A percentile compares a stretch with the other conserved stretches of the same genome.
Evolutionary conservation across 805 yeast genomes (phyloP).

Genomic region (Kazachstania martiniae): DNA sequence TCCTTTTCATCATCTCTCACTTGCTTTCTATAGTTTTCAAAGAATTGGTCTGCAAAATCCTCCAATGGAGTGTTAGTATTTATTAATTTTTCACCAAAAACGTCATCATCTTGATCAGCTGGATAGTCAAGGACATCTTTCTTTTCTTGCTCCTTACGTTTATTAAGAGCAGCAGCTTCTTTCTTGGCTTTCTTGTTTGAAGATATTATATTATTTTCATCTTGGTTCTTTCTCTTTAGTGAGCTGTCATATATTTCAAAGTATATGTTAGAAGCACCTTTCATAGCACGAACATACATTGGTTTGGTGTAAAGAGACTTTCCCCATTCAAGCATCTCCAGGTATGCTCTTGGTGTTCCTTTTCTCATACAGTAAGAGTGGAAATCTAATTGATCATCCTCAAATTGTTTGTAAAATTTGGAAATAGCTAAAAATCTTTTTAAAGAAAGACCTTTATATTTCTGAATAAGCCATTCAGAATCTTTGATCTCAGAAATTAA

Average conservation of each 20-base stretch:
- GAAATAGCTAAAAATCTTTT: constrained; percentile 65
- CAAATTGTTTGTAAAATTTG: constrained; percentile 58
- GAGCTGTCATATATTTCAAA: constrained; percentile 28
- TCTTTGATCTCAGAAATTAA: constrained; percentile 24
- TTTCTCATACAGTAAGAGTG: constrained; percentile 84
- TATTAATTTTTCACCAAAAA: constrained; percentile 41
- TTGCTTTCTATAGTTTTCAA: constrained; percentile 31
- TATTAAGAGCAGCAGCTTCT: constrained; percentile 37
- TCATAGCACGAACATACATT: constrained; percentile 56
- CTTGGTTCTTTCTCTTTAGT: constrained; percentile 5
- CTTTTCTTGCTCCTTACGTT: constrained; percentile 45
- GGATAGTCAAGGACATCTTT: constrained; percentile 30
- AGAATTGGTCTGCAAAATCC: constrained; percentile 35
- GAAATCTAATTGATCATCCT: constrained; percentile 85
- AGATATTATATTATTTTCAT: constrained; percentile 5
- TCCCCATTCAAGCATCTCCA: constrained; percentile 74
- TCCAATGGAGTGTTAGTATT: constrained; percentile 32
- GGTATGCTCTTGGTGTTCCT: constrained; percentile 80
- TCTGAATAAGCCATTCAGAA: constrained; percentile 34
- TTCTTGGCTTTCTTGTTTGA: constrained; percentile 44
- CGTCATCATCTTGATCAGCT: constrained; percentile 51
- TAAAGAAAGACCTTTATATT: constrained; percentile 58
- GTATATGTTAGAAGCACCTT: constrained; percentile 51
- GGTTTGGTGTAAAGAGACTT: constrained; percentile 62
- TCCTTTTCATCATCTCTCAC: constrained; percentile 30